These are phyloP conservation scores for Yamadazyma mexicana DNA, from an alignment of 1,139 yeast species.

Conservation along the genomic window DNA sequence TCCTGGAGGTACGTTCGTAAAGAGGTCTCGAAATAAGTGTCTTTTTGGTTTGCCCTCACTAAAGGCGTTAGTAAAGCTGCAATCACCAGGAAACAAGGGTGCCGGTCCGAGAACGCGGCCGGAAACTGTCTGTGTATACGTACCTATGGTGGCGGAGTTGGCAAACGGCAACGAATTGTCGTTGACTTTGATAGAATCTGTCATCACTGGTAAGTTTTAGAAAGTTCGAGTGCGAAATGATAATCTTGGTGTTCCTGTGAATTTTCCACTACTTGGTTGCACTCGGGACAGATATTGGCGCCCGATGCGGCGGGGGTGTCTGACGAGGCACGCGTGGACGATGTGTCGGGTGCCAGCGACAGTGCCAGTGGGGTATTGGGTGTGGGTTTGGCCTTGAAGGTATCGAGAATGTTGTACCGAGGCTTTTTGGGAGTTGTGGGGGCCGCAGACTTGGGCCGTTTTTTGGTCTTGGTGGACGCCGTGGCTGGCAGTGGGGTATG, in stretches of 20 bases:
- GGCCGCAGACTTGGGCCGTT: background rate
- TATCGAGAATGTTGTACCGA: slow-evolving; percentile 22
- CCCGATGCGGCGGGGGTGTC: background rate
- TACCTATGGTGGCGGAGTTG: slow-evolving; percentile 51
- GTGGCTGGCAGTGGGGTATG: slow-evolving; percentile 4
- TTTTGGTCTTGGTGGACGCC: slow-evolving; percentile 2
- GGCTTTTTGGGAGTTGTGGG: slow-evolving; percentile 4
- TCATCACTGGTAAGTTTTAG: slow-evolving; percentile 16
- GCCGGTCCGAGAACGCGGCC: background rate
- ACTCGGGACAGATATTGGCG: slow-evolving; percentile 10
- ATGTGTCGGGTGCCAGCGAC: background rate
- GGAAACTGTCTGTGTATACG: slow-evolving; percentile 16
- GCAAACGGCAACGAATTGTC: slow-evolving; percentile 43
- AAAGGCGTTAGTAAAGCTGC: slow-evolving; percentile 7
- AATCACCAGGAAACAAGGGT: background rate
- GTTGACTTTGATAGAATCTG: slow-evolving; percentile 19
- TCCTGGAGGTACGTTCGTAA: slow-evolving; percentile 57
- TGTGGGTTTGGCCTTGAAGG: slow-evolving; percentile 11
- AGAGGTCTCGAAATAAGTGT: slow-evolving; percentile 64
- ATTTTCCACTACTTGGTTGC: slow-evolving; percentile 27
- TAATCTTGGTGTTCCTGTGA: slow-evolving; percentile 42
- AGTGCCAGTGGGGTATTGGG: background rate
- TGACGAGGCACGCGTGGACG: background rate
- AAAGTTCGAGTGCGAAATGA: slow-evolving; percentile 41
- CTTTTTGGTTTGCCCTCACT: slow-evolving; percentile 88